Percentiles rank a stretch among this genome's conserved stretches.
phyloP scores from a whole-genome alignment of 495 filamentous ascomycete genomes.

The Amorphotheca resinae region DNA sequence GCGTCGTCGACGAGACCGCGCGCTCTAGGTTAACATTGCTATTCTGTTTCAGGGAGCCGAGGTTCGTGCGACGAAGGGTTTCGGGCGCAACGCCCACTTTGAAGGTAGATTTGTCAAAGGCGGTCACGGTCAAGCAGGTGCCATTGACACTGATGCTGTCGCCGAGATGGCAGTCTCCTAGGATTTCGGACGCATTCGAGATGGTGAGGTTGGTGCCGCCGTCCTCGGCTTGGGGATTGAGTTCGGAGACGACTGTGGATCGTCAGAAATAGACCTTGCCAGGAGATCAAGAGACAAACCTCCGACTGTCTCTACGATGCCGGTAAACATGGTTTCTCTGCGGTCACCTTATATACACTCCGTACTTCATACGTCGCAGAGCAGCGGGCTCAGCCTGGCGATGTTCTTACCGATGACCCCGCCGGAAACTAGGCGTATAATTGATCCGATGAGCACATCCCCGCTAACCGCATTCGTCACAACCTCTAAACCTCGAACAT shows the following conservation, averaged over 20 bases:
- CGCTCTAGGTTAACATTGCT: conserved; percentile 80
- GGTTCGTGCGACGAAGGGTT: conserved; percentile 90
- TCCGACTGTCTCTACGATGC: conserved; percentile 89
- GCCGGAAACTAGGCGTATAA: too few species aligned
- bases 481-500: neutral
- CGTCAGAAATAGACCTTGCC: conserved; percentile 16
- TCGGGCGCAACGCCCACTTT: conserved; percentile 93
- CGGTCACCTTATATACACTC: too few species aligned
- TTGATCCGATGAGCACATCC: neutral
- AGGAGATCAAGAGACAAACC: conserved; percentile 40
- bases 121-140: conserved; percentile 77
- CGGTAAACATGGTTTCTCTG: conserved; percentile 83
- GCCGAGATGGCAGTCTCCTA: conserved; percentile 71
- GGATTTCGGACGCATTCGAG: conserved; percentile 56
- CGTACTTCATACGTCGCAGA: too few species aligned
- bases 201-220: conserved; percentile 88
- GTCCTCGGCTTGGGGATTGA: conserved; percentile 67
- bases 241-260: conserved; percentile 59
- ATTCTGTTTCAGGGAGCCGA: conserved; percentile 48
- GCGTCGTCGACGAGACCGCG: conserved; percentile 74
- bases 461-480: neutral
- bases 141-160: conserved; percentile 93
- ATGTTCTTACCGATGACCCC: too few species aligned
- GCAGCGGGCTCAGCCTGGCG: too few species aligned
- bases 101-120: conserved; percentile 52